Evolutionary conservation across 371 early-diverging fungal genomes (phyloP), one percentile per base, ranked within the genome.

Genomic region (Blastocladiella emersonii): DNA sequence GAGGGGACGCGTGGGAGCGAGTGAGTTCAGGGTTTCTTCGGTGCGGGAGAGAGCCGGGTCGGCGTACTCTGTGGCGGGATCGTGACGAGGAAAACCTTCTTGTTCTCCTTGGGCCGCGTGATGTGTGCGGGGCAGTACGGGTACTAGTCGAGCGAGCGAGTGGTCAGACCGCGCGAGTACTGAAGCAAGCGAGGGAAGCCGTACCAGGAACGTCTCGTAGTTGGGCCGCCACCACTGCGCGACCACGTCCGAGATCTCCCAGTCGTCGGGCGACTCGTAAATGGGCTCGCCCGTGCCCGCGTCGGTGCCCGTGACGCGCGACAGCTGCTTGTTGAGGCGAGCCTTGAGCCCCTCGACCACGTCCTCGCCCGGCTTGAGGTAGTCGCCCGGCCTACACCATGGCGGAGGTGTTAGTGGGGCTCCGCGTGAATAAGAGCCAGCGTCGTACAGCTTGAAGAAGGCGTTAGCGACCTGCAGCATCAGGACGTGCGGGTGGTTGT

Each of bases 71-170:
- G 69, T 34, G 85, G 83, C n/a, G 91, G 90, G 30, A 90, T 70
- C 57, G 86, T 81, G 19, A 90, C 83, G 32, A 89, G 66, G 70
- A 76, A 89, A 15, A 88, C 68, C 66, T 81, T 81, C 64, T 86
- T 85, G 70, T 80, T 76, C 65, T 90, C 91, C 71, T 89, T 89
- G 17, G 89, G 89, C 63, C 78, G 72, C 25, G 86, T 84, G 36
- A 90, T 80, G 68, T 90, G 91, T 1, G 89, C 81, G 39, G 89
- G 88, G 27, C 80, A 65, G 71, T 89, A 90, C 1, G 91, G 91
- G 66, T 89, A 90, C 88, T 87, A 65, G 12, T 10, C 13, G 3
- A 13, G 8, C 15, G 30, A n/a, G 1, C 25, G 21, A 56, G 32
- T 17, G 8, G 25, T 8, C 8, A 0, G 3, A 10, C 27, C 27